Base-by-base conservation (phyloP, 805 yeast species). In the Maudiozyma pseudohumilis region DNA sequence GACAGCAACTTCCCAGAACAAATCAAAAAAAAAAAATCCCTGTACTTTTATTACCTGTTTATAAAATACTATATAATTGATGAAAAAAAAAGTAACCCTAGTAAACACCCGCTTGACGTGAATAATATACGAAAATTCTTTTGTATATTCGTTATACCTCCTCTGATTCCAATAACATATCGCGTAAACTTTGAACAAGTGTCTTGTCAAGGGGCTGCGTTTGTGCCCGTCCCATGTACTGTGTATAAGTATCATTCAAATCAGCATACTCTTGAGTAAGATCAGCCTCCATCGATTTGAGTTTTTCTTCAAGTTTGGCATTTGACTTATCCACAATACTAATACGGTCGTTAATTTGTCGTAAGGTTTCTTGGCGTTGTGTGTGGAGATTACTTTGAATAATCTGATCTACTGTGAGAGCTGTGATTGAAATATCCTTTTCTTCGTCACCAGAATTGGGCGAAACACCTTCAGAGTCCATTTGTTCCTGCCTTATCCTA, bases 141-240 rank as follows among this genome's bases (percentile, higher is more conserved):
- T n/a, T n/a, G n/a, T n/a, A n/a, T n/a, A n/a, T n/a, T 26, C 15
- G 16, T 17, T 31, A 31, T 3, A 18, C 27, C 29, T 52, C 49
- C 26, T 43, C 44, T 22, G 49, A 38, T 34, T 55, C 58, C 6
- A 47, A 24, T 12, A 57, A 30, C 59, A 57, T 52, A 36, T 55
- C 56, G 20, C 41, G 39, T 19, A 55, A 32, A 22, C 57, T 50
- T 38, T 55, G 56, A 6, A 41, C 41, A 33, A 57, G 34, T 7
- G 46, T 45, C 19, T 46, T 52, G 33, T 56, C 57, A 1, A 40
- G 39, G 3, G 40, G 32, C 11, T 40, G 36, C 12, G 43, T 41
- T 15, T 43, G 28, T 9, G 40, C 36, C 5, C 60, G 50, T 11
- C 61, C 60, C 8, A 51, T 44, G 26, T 47, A 43, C 25, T 48